A percentile compares a stretch with the other conserved stretches of the same genome.
Conservation (phyloP, 139 green algal genomes). For the Coelastrella sp. region DNA sequence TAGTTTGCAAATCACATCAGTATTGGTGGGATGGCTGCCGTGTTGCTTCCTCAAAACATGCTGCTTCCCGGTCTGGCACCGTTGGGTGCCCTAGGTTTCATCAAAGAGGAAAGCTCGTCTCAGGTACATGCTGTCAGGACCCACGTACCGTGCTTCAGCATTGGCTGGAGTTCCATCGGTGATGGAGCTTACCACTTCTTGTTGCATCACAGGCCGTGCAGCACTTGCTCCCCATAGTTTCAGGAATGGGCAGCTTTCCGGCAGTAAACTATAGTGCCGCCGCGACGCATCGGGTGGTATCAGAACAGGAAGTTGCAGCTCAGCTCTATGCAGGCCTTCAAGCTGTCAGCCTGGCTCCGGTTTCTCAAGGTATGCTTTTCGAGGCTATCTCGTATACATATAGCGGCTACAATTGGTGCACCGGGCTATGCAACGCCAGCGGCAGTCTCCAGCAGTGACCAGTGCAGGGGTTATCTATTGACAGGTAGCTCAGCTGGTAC, state of each 20-base stretch:
- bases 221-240: background rate
- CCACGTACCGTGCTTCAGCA: background rate
- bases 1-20: background rate
- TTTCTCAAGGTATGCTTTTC: background rate
- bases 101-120: background rate
- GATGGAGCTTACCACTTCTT: background rate
- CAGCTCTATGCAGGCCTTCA: constrained; percentile 20
- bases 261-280: background rate
- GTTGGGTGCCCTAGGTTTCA: background rate
- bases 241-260: background rate
- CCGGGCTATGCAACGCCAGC: too few species aligned
- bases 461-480: too few species aligned
- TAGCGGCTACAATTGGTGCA: too few species aligned
- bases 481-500: too few species aligned
- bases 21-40: background rate
- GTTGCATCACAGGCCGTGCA: background rate
- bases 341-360: constrained; percentile 30
- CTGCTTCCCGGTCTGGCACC: background rate
- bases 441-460: too few species aligned
- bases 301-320: background rate
- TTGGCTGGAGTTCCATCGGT: background rate
- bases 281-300: too few species aligned
- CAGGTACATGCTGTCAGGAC: background rate
- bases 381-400: too few species aligned
- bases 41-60: background rate